These are phyloP conservation scores for Lepiota venenata DNA, from an alignment of 768 basidiomycete genomes.

Conservation along the genomic window DNA sequence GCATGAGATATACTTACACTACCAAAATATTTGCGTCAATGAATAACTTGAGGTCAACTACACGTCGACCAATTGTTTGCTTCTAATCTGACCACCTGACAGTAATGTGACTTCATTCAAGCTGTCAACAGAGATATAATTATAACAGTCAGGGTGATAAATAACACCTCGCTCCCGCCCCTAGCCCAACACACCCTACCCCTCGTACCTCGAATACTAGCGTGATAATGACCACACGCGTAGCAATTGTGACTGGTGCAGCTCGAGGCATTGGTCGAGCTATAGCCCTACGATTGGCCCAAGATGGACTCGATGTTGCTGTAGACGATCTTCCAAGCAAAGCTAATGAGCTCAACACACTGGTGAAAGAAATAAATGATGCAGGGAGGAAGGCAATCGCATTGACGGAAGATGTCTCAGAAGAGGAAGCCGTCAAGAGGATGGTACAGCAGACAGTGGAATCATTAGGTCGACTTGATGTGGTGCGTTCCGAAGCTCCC, in stretches of 20 bases:
- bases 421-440: constrained; percentile 37
- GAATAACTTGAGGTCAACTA: no score
- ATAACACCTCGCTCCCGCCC: no score
- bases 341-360: constrained; percentile 19
- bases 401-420: constrained; percentile 33
- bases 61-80: no score
- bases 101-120: no score
- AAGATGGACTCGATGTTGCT: constrained; percentile 40
- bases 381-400: constrained; percentile 20
- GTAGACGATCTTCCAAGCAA: constrained; percentile 38
- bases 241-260: constrained; percentile 35
- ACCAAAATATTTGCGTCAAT: no score
- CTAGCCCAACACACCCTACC: no score
- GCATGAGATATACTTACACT: no score
- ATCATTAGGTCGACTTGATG: constrained; percentile 42
- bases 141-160: no score
- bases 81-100: no score
- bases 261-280: constrained; percentile 46
- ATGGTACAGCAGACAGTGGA: constrained; percentile 19
- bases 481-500: constrained; percentile 28
- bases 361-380: constrained; percentile 25
- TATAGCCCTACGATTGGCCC: constrained; percentile 42
- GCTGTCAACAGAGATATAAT: no score
- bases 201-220: neutral
- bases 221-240: neutral